Evolutionary conservation across 2,329 filamentous ascomycete species (phyloP), one percentile per base, ranked within the genome.

Genomic region (Arthrobotrys iridis): DNA sequence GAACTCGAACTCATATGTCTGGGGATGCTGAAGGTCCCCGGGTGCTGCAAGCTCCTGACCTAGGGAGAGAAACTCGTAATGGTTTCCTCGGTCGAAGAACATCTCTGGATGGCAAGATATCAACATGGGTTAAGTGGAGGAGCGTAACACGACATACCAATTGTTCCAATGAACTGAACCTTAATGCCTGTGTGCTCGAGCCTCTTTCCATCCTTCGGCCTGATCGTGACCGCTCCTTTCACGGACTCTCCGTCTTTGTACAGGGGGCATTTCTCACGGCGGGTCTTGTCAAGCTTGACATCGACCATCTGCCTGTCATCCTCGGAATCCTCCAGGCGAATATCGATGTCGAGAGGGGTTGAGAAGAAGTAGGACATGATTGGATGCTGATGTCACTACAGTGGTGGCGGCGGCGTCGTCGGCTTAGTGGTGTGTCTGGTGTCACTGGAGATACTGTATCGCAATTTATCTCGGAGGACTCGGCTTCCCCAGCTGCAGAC

Each of bases 1-100:
- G 88, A 99, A 99, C 85, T 97, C 96, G 88, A 99, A 99, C 79
- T 96, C 93, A 83, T 97, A 97, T 55, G 93, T 97, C 85, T 99
- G 95, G 45, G 95, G 95, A 84, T 99, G 96, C 82, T 98, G 95
- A 70, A 99, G 91, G 85, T 99, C 95, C 83, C 95, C 95, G 1
- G 95, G 95, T 15, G 95, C 93, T 15, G 95, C 95, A 41, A 99
- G 89, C 84, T 99, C 95, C 84, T 98, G 96, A 80, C 95, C 94
- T 26, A 98, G 88, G 35, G 93, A 97, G 74, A 99, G 90, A 84
- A 99, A 99, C 84, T 99, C 95, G 86, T 99, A 97, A 85, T 98
- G 95, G 83, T 97, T 99, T 80, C 94, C 94, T 81, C 95, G 92
- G 83, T 99, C 95, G 83, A 97, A 99, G 88, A 98, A 99, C 95